Base-by-base conservation (phyloP, 2,329 filamentous ascomycete species). In the Fusarium buxicola region DNA sequence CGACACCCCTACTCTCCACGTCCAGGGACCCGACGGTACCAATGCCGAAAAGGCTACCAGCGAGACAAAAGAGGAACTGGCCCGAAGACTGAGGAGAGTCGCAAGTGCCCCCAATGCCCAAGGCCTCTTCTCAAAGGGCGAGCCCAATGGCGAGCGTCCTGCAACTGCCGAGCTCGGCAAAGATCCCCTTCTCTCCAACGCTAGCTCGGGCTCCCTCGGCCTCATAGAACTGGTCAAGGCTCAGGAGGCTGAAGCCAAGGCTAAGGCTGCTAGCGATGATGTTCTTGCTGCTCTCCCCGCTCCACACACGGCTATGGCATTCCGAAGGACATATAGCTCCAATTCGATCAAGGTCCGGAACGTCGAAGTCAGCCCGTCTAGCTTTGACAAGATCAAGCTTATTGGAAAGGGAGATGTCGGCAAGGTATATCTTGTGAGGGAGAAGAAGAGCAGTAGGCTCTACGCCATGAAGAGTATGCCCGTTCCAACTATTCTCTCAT, bases 351-450 rank as follows among this genome's bases (percentile, higher is more conserved):
- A 99, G 80, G 92, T 98, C 67, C 88, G 95, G 71, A 93, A 97
- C 75, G 95, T 99, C 43, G 95, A 99, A 78, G 95, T 99, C 31
- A 92, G 93, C 1, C 95, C 95, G 1, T 85, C 91, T 62, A 98
- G 94, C 75, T 99, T 99, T 72, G 95, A 99, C 83, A 99, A 99
- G 86, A 97, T 99, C 78, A 99, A 99, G 78, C 85, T 99, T 78
- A 97, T 99, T 73, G 95, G 95, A 54, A 99, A 99, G 81, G 95
- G 95, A 56, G 95, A 99, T 77, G 95, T 99, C 21, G 95, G 95
- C 61, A 99, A 99, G 81, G 95, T 99, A 2, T 99, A 99, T 75
- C 81, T 99, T 68, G 95, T 99, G 47, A 87, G 93, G 68, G 95
- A 99, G 79, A 99, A 99, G 87, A 98, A 98, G 86, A 97, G 94